phyloP scores from a whole-genome alignment of 371 early-diverging fungal species.

The Syncephalis fuscata region DNA sequence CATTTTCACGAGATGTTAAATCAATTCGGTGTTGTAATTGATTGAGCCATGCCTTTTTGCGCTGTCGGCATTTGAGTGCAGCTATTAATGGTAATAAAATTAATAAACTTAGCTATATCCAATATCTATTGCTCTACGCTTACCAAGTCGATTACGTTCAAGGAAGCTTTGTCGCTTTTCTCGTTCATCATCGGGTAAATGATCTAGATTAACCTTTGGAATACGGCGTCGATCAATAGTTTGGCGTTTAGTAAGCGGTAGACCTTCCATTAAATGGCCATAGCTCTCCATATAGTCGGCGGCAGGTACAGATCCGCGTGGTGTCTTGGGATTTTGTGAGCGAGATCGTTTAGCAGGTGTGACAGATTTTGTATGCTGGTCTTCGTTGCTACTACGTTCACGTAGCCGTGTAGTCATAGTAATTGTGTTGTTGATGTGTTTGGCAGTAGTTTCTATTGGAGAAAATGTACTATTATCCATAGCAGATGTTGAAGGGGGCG shows the following conservation, averaged over 20 bases:
- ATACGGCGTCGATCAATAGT: no score
- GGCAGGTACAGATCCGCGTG: no score
- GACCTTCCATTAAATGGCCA: neutral
- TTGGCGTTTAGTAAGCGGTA: no score
- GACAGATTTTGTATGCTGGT: no score
- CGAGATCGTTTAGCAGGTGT: neutral
- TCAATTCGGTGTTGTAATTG: conserved; percentile 68
- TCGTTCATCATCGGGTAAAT: conserved; percentile 7
- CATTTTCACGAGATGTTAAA: conserved; percentile 47
- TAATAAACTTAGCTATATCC: neutral
- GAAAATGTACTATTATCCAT: no score
- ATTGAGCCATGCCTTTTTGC: conserved; percentile 72
- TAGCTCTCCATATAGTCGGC: conserved; percentile 1
- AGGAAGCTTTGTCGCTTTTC: conserved; percentile 63
- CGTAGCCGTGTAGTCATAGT: no score
- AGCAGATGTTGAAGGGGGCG: no score
- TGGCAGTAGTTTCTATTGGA: no score
- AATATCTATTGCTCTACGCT: neutral
- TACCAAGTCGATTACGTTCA: conserved; percentile 71
- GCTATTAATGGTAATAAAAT: conserved; percentile 19
- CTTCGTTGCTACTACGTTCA: no score
- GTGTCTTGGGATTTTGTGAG: neutral
- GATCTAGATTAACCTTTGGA: no score
- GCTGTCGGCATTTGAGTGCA: conserved; percentile 79
- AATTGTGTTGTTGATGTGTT: no score